phyloP scores from a whole-genome alignment of 148 eudicot species.

The Selenicereus undatus region DNA sequence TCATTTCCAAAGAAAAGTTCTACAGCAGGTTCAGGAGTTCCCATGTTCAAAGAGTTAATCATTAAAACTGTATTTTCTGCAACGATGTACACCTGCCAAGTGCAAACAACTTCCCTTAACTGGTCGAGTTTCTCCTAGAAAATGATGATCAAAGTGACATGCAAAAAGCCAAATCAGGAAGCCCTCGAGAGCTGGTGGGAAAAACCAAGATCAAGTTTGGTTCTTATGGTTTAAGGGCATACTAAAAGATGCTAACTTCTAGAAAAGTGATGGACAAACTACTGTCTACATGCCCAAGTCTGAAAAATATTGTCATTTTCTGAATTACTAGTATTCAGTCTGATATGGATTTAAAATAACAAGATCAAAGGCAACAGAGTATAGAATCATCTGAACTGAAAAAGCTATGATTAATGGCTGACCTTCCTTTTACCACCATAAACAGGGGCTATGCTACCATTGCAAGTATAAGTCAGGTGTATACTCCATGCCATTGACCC shows the following conservation, averaged over 20 bases:
- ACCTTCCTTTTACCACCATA: conserved; percentile 69
- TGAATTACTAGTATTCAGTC: no score
- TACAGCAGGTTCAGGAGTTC: conserved; percentile 41
- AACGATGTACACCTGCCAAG: conserved; percentile 70
- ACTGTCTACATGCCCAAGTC: neutral
- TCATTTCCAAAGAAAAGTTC: conserved; percentile 60
- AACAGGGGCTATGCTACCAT: conserved; percentile 54
- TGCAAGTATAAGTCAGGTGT: conserved; percentile 63
- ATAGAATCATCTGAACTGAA: neutral
- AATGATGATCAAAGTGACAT: neutral
- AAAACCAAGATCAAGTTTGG: neutral
- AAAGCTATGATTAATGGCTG: conserved; percentile 7
- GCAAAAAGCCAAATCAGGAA: neutral
- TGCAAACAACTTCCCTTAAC: neutral
- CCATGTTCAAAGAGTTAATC: conserved; percentile 40
- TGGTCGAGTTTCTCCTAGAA: neutral
- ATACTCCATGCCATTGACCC: conserved; percentile 69
- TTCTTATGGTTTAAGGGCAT: neutral
- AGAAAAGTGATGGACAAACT: neutral
- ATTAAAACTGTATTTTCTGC: conserved; percentile 72
- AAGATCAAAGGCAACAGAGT: no score
- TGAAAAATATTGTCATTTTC: neutral
- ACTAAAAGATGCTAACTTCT: neutral
- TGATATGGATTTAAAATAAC: neutral
- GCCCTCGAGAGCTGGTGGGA: neutral